A percentile compares a stretch with the other conserved stretches of the same genome.
phyloP scores from a whole-genome alignment of 148 eudicot species.

The Spergularia marina region DNA sequence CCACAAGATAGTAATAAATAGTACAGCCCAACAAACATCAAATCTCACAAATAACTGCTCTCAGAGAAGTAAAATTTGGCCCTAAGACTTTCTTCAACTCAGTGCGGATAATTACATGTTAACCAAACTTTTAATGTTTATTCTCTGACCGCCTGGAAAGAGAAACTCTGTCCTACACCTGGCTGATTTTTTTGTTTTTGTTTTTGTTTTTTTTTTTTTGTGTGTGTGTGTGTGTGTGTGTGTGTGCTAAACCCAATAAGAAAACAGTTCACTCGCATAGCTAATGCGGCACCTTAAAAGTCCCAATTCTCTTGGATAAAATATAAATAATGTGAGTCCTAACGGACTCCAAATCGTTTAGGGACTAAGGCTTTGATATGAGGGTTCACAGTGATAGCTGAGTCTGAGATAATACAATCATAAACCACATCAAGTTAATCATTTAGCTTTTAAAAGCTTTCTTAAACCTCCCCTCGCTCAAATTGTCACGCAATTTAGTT shows the following conservation, averaged over 20 bases:
- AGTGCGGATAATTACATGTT: neutral
- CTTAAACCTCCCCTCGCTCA: neutral
- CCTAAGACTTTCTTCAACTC: neutral
- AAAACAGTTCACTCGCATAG: neutral
- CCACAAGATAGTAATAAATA: neutral
- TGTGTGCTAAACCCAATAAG: neutral
- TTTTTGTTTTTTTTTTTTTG: too few species aligned
- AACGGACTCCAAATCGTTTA: too few species aligned
- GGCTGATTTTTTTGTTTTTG: neutral
- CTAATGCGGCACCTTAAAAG: neutral
- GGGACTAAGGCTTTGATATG: too few species aligned
- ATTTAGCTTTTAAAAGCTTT: neutral
- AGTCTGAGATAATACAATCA: too few species aligned
- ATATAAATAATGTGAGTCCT: too few species aligned
- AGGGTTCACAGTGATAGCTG: neutral
- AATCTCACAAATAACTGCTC: neutral
- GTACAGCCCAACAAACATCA: neutral
- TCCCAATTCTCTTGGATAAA: too few species aligned
- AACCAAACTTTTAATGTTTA: neutral
- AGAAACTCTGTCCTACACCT: neutral
- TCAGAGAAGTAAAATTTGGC: neutral
- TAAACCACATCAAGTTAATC: neutral
- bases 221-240: neutral
- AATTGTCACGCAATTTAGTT: neutral
- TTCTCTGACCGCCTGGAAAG: neutral